These are phyloP conservation scores for Juglanconis oblonga DNA, from an alignment of 2,329 filamentous ascomycete genomes.

Conservation along the genomic window DNA sequence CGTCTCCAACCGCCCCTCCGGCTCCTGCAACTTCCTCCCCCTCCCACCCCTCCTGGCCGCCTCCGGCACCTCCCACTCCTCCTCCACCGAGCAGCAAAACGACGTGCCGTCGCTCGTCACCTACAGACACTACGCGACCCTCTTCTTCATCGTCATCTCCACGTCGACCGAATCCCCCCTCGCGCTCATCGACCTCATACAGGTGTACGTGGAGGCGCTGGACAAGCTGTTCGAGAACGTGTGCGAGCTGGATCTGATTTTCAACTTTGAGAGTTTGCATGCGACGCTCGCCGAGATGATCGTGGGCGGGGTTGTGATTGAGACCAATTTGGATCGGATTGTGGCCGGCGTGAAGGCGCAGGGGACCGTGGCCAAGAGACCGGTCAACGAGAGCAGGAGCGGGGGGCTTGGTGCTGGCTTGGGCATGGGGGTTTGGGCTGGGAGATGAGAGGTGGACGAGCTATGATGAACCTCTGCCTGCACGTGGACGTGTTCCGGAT, in stretches of 20 bases:
- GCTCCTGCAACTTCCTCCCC: slow-evolving; percentile 95
- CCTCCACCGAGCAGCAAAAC: slow-evolving; percentile 64
- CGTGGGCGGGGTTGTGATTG: slow-evolving; percentile 89
- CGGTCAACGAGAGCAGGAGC: slow-evolving; percentile 65
- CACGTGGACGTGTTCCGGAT: too few species aligned
- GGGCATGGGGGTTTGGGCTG: slow-evolving; percentile 56
- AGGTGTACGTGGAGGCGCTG: slow-evolving; percentile 95
- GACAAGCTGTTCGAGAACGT: slow-evolving; percentile 97
- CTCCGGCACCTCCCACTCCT: slow-evolving; percentile 62
- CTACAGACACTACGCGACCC: slow-evolving; percentile 95
- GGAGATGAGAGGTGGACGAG: slow-evolving; percentile 14
- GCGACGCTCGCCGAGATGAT: slow-evolving; percentile 91
- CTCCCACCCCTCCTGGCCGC: slow-evolving; percentile 63
- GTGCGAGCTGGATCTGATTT: slow-evolving; percentile 96
- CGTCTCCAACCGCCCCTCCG: slow-evolving; percentile 85
- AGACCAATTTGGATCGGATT: slow-evolving; percentile 85
- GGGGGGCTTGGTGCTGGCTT: slow-evolving; percentile 47
- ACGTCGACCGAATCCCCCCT: slow-evolving; percentile 95
- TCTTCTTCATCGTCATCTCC: slow-evolving; percentile 98
- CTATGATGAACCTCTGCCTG: not conserved
- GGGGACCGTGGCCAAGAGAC: slow-evolving; percentile 74
- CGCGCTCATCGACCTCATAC: slow-evolving; percentile 91
- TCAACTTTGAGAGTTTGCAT: slow-evolving; percentile 97
- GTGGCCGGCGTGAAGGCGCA: slow-evolving; percentile 79
- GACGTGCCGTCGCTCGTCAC: slow-evolving; percentile 94